Evolutionary conservation across 129 eudicot species (phyloP).

Genomic region (Saussurea involucrata): DNA sequence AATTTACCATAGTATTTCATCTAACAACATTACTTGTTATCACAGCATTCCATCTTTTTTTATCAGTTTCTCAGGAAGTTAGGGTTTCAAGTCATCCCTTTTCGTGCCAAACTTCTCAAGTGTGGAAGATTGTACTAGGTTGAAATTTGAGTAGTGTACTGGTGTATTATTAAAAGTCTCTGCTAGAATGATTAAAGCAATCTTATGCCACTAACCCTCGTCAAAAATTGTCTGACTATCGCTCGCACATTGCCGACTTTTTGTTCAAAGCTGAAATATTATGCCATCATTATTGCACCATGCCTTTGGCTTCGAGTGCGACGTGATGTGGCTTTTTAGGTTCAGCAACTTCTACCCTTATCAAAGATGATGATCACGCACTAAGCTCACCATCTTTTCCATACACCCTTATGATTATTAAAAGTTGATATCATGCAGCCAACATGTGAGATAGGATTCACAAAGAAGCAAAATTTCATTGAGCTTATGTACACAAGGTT

Average conservation of each 20-base stretch:
- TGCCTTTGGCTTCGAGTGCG: background rate
- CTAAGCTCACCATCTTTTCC: background rate
- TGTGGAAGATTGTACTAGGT: background rate
- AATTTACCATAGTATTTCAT: background rate
- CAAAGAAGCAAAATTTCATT: background rate
- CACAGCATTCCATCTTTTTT: background rate
- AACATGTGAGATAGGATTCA: background rate
- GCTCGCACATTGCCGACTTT: conserved; percentile 12
- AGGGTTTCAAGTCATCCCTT: background rate
- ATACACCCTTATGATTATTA: background rate
- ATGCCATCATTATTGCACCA: background rate
- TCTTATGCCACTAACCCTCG: background rate
- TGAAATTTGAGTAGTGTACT: background rate
- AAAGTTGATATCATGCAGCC: background rate
- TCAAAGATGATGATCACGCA: background rate
- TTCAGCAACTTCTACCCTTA: background rate
- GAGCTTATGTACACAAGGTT: background rate
- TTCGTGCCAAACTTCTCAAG: background rate
- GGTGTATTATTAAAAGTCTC: conserved; percentile 4
- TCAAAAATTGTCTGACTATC: background rate
- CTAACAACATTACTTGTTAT: background rate
- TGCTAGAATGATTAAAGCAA: conserved; percentile 4
- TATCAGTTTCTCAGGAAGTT: background rate
- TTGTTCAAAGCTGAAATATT: background rate
- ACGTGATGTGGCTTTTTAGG: background rate